These are phyloP conservation scores for Umbelopsis sp. DNA, from an alignment of 192 early-diverging fungal genomes.

Conservation along the genomic window DNA sequence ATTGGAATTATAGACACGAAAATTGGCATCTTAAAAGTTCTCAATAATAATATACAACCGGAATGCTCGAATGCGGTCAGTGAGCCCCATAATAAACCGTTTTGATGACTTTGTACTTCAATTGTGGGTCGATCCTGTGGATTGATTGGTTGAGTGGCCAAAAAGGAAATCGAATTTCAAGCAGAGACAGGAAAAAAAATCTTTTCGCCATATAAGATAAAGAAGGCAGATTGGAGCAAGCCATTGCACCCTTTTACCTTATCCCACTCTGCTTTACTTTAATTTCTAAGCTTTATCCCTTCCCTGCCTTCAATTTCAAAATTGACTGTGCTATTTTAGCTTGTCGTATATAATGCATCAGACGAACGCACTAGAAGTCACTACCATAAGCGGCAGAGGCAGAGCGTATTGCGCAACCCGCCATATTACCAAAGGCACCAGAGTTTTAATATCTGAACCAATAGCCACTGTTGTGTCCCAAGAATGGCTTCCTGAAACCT, in stretches of 20 bases:
- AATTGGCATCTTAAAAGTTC: too few relatives aligned
- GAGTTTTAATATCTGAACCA: constrained; percentile 22
- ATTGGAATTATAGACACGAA: too few relatives aligned
- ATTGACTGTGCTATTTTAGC: too few relatives aligned
- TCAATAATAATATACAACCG: too few relatives aligned
- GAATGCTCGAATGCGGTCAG: too few relatives aligned
- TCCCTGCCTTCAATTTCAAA: not conserved
- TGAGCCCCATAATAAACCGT: too few relatives aligned
- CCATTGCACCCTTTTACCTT: too few relatives aligned
- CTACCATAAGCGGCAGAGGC: constrained; percentile 27
- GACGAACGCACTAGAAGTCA: not conserved
- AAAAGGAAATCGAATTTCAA: not conserved
- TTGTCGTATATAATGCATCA: not conserved
- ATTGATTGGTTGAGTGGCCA: not conserved
- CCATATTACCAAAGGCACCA: constrained; percentile 17
- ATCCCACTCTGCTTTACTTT: too few relatives aligned
- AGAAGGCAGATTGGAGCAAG: not conserved
- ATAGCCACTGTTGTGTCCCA: constrained; percentile 24
- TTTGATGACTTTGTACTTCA: not conserved
- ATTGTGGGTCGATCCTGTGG: not conserved
- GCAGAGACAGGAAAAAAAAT: not conserved
- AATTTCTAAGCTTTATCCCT: too few relatives aligned
- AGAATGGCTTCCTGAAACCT: constrained; percentile 36
- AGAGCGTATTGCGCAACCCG: constrained; percentile 26
- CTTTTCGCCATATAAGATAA: not conserved